phyloP scores from a whole-genome alignment of 257 asterid genomes.

The Plantago ovata region DNA sequence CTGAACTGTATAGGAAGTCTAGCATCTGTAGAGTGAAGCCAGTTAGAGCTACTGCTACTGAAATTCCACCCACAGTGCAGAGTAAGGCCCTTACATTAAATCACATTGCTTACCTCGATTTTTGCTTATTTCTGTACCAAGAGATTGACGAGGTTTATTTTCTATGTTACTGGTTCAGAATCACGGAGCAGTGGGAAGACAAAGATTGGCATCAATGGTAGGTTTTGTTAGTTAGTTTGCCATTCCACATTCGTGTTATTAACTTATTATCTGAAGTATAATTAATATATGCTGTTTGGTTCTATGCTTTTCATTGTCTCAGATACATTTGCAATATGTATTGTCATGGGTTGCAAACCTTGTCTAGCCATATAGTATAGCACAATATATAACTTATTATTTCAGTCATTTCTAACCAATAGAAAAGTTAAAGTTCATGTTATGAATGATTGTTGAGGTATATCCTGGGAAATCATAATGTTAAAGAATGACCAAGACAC shows the following conservation, averaged over 20 bases:
- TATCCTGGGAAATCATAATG: slow-evolving; percentile 6
- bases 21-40: slow-evolving; percentile 39
- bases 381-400: too few species aligned
- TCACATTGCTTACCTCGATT: not conserved
- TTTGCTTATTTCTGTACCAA: not conserved
- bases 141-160: slow-evolving; percentile 20
- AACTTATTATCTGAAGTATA: not conserved
- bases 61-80: slow-evolving; percentile 59
- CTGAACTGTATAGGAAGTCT: slow-evolving; percentile 35
- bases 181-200: slow-evolving; percentile 58
- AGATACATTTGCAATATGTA: too few species aligned
- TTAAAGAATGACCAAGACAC: slow-evolving; percentile 1
- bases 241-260: not conserved
- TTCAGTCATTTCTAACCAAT: too few species aligned
- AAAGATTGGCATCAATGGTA: slow-evolving; percentile 89
- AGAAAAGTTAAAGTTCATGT: too few species aligned
- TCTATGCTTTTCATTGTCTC: too few species aligned
- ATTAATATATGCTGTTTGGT: too few species aligned
- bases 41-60: slow-evolving; percentile 76
- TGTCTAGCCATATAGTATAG: slow-evolving; percentile 41
- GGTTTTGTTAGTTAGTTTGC: slow-evolving; percentile 10
- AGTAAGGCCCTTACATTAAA: slow-evolving; percentile 34
- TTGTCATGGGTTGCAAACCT: slow-evolving; percentile 13
- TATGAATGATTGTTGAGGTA: not conserved
- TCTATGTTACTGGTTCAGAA: slow-evolving; percentile 35